These are phyloP conservation scores for Russula sp. DNA, from an alignment of 768 basidiomycete species.

Conservation along the genomic window DNA sequence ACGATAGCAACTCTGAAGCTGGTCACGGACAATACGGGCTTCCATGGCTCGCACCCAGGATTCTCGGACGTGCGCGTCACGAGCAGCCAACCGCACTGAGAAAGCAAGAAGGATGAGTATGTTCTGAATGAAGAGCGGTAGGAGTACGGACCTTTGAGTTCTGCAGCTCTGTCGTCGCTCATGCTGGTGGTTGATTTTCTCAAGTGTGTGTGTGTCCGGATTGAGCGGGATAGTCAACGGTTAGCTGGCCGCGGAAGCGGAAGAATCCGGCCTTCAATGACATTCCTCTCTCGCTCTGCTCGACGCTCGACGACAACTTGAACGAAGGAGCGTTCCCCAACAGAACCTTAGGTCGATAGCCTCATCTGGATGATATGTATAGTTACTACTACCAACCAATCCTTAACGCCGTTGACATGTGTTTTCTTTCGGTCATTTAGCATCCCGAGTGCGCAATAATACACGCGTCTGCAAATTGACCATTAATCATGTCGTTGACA, in stretches of 20 bases:
- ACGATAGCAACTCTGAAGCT: constrained; percentile 85
- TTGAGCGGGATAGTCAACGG: not conserved
- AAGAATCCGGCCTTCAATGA: constrained; percentile 3
- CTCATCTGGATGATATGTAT: not conserved
- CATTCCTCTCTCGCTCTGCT: not conserved
- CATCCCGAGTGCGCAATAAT: not conserved
- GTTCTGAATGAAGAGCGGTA: not conserved
- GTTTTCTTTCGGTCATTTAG: constrained; percentile 6
- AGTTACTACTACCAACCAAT: not conserved
- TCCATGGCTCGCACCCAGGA: constrained; percentile 97
- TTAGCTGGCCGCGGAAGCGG: constrained; percentile 1
- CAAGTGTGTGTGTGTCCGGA: constrained; percentile 11
- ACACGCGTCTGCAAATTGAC: not conserved
- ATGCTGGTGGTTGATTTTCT: constrained; percentile 42
- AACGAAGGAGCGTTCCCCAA: not conserved
- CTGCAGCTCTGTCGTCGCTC: constrained; percentile 40
- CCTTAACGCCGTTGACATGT: not conserved
- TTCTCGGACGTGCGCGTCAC: constrained; percentile 79
- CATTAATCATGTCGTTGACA: constrained; percentile 36
- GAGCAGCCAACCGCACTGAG: constrained; percentile 60
- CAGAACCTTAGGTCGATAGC: not conserved
- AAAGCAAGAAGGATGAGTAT: not conserved
- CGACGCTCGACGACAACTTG: not conserved
- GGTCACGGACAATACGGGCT: constrained; percentile 79
- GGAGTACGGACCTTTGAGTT: constrained; percentile 47